Conservation (phyloP, 1,139 yeast genomes). For the Geotrichum carabidarum region DNA sequence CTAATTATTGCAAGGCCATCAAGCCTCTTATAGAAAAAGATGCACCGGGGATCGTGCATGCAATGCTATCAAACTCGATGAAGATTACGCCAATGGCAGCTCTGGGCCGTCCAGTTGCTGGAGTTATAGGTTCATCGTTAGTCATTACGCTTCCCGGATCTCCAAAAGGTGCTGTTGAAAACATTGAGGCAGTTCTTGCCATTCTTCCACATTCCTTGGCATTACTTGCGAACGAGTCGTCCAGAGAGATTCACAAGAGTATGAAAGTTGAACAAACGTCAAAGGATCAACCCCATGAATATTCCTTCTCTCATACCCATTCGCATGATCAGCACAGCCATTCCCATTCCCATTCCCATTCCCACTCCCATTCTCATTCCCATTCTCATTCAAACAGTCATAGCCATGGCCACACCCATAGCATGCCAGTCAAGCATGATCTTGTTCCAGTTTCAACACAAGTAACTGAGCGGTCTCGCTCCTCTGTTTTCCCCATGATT, state of each 20-base stretch:
- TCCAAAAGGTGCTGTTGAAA: constrained; percentile 46
- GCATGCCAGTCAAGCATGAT: constrained; percentile 6
- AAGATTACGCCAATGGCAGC: constrained; percentile 44
- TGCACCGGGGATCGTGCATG: constrained; percentile 47
- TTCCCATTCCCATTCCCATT: constrained; percentile 19
- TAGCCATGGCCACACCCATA: constrained; percentile 19
- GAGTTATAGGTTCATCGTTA: constrained; percentile 36
- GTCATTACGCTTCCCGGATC: constrained; percentile 49
- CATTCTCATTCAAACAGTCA: constrained; percentile 23
- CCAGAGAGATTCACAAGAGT: constrained; percentile 39
- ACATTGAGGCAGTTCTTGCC: constrained; percentile 38
- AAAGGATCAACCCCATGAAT: constrained; percentile 18
- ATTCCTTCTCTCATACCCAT: constrained; percentile 24
- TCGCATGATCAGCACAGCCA: constrained; percentile 17
- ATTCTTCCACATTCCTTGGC: constrained; percentile 43
- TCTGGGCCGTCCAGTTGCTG: constrained; percentile 48
- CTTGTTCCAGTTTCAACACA: constrained; percentile 9
- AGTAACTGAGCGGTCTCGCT: constrained; percentile 42
- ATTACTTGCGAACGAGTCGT: constrained; percentile 35
- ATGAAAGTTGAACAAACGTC: constrained; percentile 23
- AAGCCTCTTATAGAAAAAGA: constrained; percentile 39
- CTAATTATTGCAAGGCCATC: constrained; percentile 32
- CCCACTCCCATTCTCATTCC: constrained; percentile 25
- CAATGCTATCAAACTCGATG: constrained; percentile 42
- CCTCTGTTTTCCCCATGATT: constrained; percentile 46